Evolutionary conservation across 2,329 filamentous ascomycete species (phyloP).

Genomic region (Ophiocordyceps polyrhachis-furcata): DNA sequence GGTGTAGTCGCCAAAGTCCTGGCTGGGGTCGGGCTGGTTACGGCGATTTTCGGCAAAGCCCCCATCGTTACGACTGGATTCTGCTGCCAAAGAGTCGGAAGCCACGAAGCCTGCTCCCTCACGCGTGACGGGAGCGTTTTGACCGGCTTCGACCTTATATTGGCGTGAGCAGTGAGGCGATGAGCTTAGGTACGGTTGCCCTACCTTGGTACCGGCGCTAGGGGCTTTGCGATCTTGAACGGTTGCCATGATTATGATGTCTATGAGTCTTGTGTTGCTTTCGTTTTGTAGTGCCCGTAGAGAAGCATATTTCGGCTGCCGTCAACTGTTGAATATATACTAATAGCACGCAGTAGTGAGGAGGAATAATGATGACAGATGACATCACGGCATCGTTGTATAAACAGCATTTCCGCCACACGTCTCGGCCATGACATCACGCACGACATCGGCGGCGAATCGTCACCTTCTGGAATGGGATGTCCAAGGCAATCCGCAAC

Average conservation of each 20-base stretch:
- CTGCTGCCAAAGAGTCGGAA: conserved; percentile 56
- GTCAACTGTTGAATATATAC: too few species aligned
- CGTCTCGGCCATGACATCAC: too few species aligned
- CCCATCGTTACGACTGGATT: conserved; percentile 44
- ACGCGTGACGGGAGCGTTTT: conserved; percentile 27
- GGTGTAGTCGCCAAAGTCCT: background rate
- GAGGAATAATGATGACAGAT: too few species aligned
- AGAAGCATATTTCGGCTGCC: too few species aligned
- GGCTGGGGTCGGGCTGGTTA: conserved; percentile 12
- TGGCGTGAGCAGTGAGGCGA: background rate
- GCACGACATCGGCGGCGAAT: too few species aligned
- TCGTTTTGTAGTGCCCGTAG: too few species aligned
- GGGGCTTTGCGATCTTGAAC: conserved; percentile 3
- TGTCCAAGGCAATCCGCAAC: too few species aligned
- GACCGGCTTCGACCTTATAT: conserved; percentile 25
- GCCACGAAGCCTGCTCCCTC: conserved; percentile 48
- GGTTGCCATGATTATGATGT: background rate
- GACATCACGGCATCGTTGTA: too few species aligned
- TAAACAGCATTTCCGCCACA: too few species aligned
- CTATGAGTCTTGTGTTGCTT: background rate
- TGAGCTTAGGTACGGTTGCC: background rate
- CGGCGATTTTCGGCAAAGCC: conserved; percentile 41
- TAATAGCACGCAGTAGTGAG: too few species aligned
- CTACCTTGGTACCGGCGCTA: conserved; percentile 5
- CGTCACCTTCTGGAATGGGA: too few species aligned